A percentile compares a stretch with the other conserved stretches of the same genome.
Conservation (phyloP, 139 green algal genomes). For the Zygnema circumcarinatum region DNA sequence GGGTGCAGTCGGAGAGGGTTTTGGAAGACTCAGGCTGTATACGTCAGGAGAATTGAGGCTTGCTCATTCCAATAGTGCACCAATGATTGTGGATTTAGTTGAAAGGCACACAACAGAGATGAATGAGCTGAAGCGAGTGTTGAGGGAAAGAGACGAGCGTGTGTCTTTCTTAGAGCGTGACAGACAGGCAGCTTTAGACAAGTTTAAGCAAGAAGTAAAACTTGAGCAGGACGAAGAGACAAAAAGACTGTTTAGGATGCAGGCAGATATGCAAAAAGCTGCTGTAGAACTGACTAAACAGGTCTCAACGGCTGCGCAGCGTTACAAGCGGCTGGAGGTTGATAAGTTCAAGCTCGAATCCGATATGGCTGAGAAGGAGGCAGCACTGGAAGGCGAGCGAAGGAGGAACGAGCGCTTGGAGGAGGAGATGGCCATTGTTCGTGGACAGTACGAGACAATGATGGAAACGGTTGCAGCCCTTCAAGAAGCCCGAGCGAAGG, state of each 20-base stretch:
- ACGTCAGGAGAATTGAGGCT: not conserved
- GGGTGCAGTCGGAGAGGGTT: conserved; percentile 11
- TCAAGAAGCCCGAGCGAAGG: conserved; percentile 29
- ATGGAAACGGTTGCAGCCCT: conserved; percentile 38
- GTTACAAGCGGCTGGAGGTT: conserved; percentile 31
- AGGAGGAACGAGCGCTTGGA: conserved; percentile 17
- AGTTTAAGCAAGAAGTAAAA: not conserved
- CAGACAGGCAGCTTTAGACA: conserved; percentile 27
- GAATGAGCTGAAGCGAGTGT: conserved; percentile 26
- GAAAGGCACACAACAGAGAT: conserved; percentile 42
- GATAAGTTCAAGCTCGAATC: conserved; percentile 29
- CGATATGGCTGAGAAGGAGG: conserved; percentile 40
- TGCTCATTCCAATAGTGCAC: not conserved
- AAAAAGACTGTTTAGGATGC: conserved; percentile 32
- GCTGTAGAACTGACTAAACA: conserved; percentile 17
- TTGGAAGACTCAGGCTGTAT: conserved; percentile 7
- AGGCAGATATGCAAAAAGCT: conserved; percentile 35
- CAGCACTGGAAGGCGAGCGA: conserved; percentile 22
- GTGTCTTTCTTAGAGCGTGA: conserved; percentile 27
- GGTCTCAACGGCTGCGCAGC: conserved; percentile 20
- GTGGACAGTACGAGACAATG: conserved; percentile 36
- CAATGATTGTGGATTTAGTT: conserved; percentile 29
- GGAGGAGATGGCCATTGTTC: conserved; percentile 42
- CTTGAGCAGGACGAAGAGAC: conserved; percentile 27
- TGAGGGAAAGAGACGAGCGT: conserved; percentile 42